Evolutionary conservation across 768 basidiomycete species (phyloP).

Genomic region (Lentinula edodes): DNA sequence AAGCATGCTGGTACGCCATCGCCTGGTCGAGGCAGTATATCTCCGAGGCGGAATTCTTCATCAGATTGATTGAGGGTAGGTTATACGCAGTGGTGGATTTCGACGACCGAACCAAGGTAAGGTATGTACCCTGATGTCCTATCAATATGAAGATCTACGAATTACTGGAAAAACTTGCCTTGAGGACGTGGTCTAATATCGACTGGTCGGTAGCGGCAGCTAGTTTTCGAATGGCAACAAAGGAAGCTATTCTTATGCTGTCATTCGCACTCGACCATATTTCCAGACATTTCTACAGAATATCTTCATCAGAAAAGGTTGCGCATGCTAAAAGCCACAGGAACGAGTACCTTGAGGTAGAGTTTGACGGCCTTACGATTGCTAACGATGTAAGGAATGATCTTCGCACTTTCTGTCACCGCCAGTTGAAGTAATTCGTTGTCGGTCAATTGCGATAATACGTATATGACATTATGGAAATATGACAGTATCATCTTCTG

Average conservation of each 20-base stretch:
- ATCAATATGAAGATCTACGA: background rate
- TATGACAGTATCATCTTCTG: constrained; percentile 87
- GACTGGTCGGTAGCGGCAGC: constrained; percentile 74
- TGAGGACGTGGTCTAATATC: constrained; percentile 80
- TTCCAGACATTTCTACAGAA: constrained; percentile 65
- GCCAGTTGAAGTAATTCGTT: constrained; percentile 62
- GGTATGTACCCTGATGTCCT: constrained; percentile 74
- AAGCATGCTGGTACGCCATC: constrained; percentile 86
- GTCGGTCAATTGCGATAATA: constrained; percentile 74
- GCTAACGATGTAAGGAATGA: constrained; percentile 82
- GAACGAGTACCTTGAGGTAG: constrained; percentile 69
- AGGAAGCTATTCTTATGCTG: constrained; percentile 76
- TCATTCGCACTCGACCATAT: constrained; percentile 83
- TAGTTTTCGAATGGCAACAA: constrained; percentile 77
- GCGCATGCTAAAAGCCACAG: background rate
- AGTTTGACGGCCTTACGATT: constrained; percentile 81
- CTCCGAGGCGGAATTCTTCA: constrained; percentile 97
- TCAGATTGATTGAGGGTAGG: constrained; percentile 86
- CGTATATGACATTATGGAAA: constrained; percentile 79
- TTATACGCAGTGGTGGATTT: constrained; percentile 85
- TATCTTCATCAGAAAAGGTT: constrained; percentile 5
- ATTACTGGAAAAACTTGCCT: constrained; percentile 41
- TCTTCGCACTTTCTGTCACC: constrained; percentile 78
- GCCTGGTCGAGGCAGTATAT: constrained; percentile 76
- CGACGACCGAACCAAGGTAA: constrained; percentile 75